A percentile compares a stretch with the other conserved stretches of the same genome.
phyloP scores from a whole-genome alignment of 805 yeast genomes.

The Zygosaccharomyces gambellarensis region DNA sequence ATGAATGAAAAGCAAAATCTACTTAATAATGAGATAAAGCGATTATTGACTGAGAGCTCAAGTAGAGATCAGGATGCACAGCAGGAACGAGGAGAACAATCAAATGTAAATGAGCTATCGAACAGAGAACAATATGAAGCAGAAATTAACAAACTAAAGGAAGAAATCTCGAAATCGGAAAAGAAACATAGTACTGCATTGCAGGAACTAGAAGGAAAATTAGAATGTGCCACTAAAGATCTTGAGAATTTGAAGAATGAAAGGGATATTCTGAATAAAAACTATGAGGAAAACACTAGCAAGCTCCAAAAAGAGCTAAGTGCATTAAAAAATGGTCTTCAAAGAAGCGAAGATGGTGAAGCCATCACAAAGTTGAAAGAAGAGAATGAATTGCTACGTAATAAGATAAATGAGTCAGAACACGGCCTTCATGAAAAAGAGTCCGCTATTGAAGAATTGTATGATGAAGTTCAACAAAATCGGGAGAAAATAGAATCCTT shows the following conservation, averaged over 20 bases:
- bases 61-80: slow-evolving; percentile 16
- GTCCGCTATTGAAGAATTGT: not conserved
- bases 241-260: slow-evolving; percentile 2
- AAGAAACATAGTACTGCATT: not conserved
- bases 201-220: slow-evolving; percentile 1
- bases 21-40: slow-evolving; percentile 61
- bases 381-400: slow-evolving; percentile 1
- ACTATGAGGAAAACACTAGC: not conserved
- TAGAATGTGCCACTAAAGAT: not conserved
- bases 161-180: slow-evolving; percentile 5
- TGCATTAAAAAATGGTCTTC: not conserved
- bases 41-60: slow-evolving; percentile 26
- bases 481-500: slow-evolving; percentile 2
- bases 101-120: slow-evolving; percentile 1
- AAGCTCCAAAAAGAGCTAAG: not conserved
- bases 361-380: not conserved
- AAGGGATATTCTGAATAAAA: not conserved
- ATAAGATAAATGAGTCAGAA: slow-evolving; percentile 2
- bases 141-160: slow-evolving; percentile 1
- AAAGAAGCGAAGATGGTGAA: not conserved
- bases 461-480: slow-evolving; percentile 4
- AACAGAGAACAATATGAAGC: slow-evolving; percentile 4
- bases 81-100: slow-evolving; percentile 5
- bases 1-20: slow-evolving; percentile 55
- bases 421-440: not conserved